Evolutionary conservation across 352 stramenopile species (phyloP), one percentile per base, ranked within the genome.

Genomic region (Globisporangium splendens): DNA sequence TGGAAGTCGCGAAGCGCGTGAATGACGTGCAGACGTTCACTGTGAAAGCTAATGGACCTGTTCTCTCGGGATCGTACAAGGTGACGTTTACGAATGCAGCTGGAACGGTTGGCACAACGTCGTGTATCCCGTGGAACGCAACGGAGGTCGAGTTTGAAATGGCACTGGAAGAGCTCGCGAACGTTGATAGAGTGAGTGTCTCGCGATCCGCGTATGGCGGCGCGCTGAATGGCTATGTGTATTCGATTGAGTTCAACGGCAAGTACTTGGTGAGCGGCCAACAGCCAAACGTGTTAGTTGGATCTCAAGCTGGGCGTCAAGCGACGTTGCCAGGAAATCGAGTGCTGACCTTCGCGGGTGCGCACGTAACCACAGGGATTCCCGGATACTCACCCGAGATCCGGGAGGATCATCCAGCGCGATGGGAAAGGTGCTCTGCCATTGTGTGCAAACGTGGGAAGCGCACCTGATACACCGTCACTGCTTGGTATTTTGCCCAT

Each of bases 21-120:
- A 62, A 89, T 47, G 73, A 85, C 13, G 84, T 91, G 51, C 79
- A 93, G 41, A 88, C 67, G 14, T 87, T 93, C 66, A 72, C 75
- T 8, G 77, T 91, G 41, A 61, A 69, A 24, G 73, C 78, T 10
- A 79, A 75, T 44, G 82, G 79, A 0, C 78, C 79, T 7, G 59
- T 93, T 24, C 39, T 77, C 2, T 58, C 66, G 0, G 84, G 82
- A 0, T 50, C 58, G 11, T 93, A 92, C 67, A 79, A 72, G 38
- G 62, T 91, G 43, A 68, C 62, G 44, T 90, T 86, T 48, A 62
- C 54, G 18, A 91, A 86, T 46, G 62, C 62, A 1, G 52, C 50
- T 0, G 72, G 69, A 12, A 61, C 58, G 12, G 8, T 8, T 0
- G 53, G 73, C 7, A 38, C 62, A 46, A 89, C 82, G 31, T 44